phyloP scores from a whole-genome alignment of 352 stramenopile species.

The Pythium scleroteichum region DNA sequence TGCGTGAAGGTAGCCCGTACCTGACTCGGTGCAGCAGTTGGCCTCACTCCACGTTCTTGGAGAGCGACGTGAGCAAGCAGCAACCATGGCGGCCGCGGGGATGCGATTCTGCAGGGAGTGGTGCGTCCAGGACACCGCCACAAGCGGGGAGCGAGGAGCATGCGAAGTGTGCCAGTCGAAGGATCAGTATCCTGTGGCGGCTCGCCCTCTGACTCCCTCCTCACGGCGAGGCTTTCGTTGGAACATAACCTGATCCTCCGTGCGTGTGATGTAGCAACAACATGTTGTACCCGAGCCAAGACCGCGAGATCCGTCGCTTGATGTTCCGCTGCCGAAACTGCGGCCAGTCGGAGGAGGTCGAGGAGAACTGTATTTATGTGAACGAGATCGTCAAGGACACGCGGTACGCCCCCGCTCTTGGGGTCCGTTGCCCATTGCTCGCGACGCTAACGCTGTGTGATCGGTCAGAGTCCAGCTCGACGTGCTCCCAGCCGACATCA shows the following conservation, averaged over 20 bases:
- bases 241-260: no score
- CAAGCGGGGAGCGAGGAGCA: neutral
- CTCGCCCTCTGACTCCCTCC: no score
- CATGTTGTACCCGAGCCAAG: constrained; percentile 90
- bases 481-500: constrained; percentile 82
- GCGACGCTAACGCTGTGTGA: constrained; percentile 4
- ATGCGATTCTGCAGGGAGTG: constrained; percentile 90
- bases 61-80: constrained; percentile 9
- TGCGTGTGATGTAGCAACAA: constrained; percentile 68
- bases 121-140: constrained; percentile 36
- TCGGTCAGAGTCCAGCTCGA: constrained; percentile 67
- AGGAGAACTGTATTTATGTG: constrained; percentile 92
- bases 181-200: no score
- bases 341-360: constrained; percentile 82
- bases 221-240: no score
- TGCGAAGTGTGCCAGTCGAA: neutral
- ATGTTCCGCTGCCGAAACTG: constrained; percentile 89
- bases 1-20: constrained; percentile 5
- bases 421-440: no score
- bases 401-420: constrained; percentile 53
- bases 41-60: constrained; percentile 10
- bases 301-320: constrained; percentile 81
- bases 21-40: constrained; percentile 13
- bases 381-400: constrained; percentile 90
- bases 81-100: constrained; percentile 68